Evolutionary conservation across 2,329 filamentous ascomycete species (phyloP).

Genomic region (Aspergillus udagawae): DNA sequence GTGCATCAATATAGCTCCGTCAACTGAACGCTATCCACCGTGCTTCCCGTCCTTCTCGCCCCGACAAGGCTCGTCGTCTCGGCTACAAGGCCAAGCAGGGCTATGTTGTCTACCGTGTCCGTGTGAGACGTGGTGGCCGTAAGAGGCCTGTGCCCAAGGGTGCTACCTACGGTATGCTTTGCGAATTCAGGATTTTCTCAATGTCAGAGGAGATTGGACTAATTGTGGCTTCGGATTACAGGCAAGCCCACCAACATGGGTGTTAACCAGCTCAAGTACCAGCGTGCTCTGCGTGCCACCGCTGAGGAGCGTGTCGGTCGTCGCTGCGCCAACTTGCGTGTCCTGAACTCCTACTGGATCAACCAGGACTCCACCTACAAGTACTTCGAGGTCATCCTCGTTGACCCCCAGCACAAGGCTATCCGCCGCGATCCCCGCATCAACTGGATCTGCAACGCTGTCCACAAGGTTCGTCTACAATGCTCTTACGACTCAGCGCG

Average conservation of each 20-base stretch:
- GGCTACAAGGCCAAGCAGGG: conserved; percentile 99
- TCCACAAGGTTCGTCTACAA: conserved; percentile 69
- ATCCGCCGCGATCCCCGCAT: conserved; percentile 98
- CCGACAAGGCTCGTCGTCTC: conserved; percentile 99
- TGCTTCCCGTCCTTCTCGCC: conserved; percentile 94
- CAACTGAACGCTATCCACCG: conserved; percentile 99
- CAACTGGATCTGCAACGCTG: conserved; percentile 99
- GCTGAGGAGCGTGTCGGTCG: conserved; percentile 99
- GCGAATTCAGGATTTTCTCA: neutral
- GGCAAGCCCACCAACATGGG: conserved; percentile 99
- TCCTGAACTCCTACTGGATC: conserved; percentile 99
- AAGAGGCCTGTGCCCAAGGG: conserved; percentile 96
- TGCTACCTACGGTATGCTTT: conserved; percentile 87
- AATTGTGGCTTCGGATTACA: conserved; percentile 39
- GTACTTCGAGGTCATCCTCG: conserved; percentile 99
- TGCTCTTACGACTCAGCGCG: neutral
- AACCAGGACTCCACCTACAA: conserved; percentile 99
- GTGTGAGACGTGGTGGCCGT: conserved; percentile 96
- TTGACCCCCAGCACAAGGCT: conserved; percentile 99
- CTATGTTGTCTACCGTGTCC: conserved; percentile 99
- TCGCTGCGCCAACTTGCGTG: conserved; percentile 97
- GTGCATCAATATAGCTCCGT: conserved; percentile 99
- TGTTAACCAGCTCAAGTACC: conserved; percentile 99
- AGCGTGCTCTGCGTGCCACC: conserved; percentile 95
- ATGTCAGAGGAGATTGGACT: conserved; percentile 24